Conservation (phyloP, 257 asterid genomes). For the Gentiana dahurica region DNA sequence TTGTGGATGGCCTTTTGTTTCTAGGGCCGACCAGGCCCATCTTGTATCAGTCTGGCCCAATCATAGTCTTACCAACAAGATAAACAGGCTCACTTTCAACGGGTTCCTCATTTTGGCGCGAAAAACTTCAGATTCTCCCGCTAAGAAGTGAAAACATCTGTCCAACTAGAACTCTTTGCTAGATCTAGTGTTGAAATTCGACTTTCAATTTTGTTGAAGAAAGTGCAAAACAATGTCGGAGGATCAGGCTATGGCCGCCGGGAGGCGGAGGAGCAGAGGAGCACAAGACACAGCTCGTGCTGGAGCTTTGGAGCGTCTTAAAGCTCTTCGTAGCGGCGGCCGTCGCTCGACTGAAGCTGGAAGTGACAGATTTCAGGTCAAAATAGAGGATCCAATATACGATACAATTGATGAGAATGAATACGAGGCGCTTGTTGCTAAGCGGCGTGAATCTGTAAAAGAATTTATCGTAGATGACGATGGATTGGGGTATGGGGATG, state of each 20-base stretch:
- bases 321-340: constrained; percentile 53
- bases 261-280: constrained; percentile 57
- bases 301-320: constrained; percentile 64
- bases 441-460: constrained; percentile 63
- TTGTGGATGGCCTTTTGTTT: no score
- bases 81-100: neutral
- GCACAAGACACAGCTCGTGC: constrained; percentile 40
- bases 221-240: constrained; percentile 37
- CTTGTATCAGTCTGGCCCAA: neutral
- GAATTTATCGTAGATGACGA: constrained; percentile 81
- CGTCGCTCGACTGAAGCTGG: constrained; percentile 39
- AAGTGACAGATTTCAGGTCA: constrained; percentile 51
- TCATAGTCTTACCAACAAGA: neutral
- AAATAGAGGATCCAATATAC: constrained; percentile 68
- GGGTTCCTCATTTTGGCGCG: constrained; percentile 17
- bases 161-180: neutral
- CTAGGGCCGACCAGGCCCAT: no score
- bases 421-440: constrained; percentile 72
- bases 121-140: constrained; percentile 19
- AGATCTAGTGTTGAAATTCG: neutral
- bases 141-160: neutral
- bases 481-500: constrained; percentile 87
- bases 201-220: neutral
- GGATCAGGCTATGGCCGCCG: constrained; percentile 43
- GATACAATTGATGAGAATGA: constrained; percentile 79